Evolutionary conservation across 2,329 filamentous ascomycete species (phyloP).

Genomic region (Colletotrichum falcatum): DNA sequence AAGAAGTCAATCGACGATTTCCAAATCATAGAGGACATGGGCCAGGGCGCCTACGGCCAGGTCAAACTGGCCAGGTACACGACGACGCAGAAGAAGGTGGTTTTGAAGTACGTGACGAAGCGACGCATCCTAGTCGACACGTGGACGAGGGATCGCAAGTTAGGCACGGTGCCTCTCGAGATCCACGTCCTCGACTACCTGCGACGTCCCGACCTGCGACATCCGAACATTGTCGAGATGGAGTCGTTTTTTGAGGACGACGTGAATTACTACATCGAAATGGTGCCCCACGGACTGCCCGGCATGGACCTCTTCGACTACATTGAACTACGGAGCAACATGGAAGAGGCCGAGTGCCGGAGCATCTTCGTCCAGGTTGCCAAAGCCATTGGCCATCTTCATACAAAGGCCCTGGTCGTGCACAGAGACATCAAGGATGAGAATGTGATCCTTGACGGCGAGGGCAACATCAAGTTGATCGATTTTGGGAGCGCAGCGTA

Average conservation of each 20-base stretch:
- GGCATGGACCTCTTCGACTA: slow-evolving; percentile 99
- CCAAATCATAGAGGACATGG: slow-evolving; percentile 96
- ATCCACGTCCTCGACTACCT: slow-evolving; percentile 98
- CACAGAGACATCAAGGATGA: slow-evolving; percentile 99
- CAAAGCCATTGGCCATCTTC: slow-evolving; percentile 88
- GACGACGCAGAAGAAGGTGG: slow-evolving; percentile 83
- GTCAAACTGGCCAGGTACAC: slow-evolving; percentile 95
- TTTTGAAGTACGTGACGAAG: slow-evolving; percentile 98
- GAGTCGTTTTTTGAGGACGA: slow-evolving; percentile 82
- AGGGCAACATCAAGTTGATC: slow-evolving; percentile 95
- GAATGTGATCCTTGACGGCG: slow-evolving; percentile 95
- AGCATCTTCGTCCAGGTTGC: slow-evolving; percentile 97
- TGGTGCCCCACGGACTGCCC: slow-evolving; percentile 92
- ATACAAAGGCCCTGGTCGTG: slow-evolving; percentile 90
- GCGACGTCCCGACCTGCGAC: slow-evolving; percentile 75
- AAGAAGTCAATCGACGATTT: slow-evolving; percentile 95
- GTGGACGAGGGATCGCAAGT: slow-evolving; percentile 92
- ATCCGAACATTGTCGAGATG: slow-evolving; percentile 80
- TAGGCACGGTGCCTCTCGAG: slow-evolving; percentile 95
- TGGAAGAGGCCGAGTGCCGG: slow-evolving; percentile 93
- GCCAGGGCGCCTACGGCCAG: slow-evolving; percentile 96
- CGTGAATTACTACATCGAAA: slow-evolving; percentile 98
- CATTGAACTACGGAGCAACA: slow-evolving; percentile 94
- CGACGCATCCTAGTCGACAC: slow-evolving; percentile 96
- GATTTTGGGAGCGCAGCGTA: slow-evolving; percentile 99